Evolutionary conservation across 1,284 basidiomycete genomes (phyloP).

Genomic region (Rhodotorula sp.): DNA sequence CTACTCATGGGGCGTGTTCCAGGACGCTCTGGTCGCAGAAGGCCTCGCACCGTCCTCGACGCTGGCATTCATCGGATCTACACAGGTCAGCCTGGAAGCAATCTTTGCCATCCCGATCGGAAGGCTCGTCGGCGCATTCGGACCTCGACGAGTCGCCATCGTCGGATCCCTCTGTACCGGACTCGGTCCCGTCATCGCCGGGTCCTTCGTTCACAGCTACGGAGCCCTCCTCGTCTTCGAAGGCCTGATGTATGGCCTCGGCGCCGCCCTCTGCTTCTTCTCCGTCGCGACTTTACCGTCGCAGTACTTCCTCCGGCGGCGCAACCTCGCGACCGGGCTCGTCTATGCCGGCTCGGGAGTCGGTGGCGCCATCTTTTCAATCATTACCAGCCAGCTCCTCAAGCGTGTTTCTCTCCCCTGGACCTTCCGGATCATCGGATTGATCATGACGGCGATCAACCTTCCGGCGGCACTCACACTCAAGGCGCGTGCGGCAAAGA

Average conservation of each 20-base stretch:
- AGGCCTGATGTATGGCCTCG: conserved; percentile 23
- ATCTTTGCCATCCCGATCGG: conserved; percentile 25
- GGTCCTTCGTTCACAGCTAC: conserved; percentile 17
- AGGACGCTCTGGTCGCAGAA: conserved; percentile 16
- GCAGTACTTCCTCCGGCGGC: conserved; percentile 22
- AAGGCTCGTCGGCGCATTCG: conserved; percentile 18
- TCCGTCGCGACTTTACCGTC: conserved; percentile 16
- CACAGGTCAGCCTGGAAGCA: conserved; percentile 15
- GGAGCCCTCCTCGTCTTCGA: conserved; percentile 21
- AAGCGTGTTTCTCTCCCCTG: conserved; percentile 10
- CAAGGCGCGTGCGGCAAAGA: neutral
- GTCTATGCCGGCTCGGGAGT: conserved; percentile 26
- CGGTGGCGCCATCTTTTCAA: conserved; percentile 21
- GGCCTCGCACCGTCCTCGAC: conserved; percentile 10
- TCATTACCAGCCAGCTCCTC: conserved; percentile 16
- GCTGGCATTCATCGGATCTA: conserved; percentile 24
- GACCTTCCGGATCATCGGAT: conserved; percentile 18
- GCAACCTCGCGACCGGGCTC: conserved; percentile 30
- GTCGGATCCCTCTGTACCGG: conserved; percentile 7
- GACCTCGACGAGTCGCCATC: conserved; percentile 17
- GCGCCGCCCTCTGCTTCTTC: conserved; percentile 23
- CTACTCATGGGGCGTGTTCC: conserved; percentile 27
- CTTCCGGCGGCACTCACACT: conserved; percentile 16
- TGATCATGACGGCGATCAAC: conserved; percentile 21
- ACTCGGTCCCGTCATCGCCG: conserved; percentile 22